Evolutionary conservation across 2,329 filamentous ascomycete species (phyloP), one percentile per base, ranked within the genome.

Genomic region (Cordyceps cateniannulata): DNA sequence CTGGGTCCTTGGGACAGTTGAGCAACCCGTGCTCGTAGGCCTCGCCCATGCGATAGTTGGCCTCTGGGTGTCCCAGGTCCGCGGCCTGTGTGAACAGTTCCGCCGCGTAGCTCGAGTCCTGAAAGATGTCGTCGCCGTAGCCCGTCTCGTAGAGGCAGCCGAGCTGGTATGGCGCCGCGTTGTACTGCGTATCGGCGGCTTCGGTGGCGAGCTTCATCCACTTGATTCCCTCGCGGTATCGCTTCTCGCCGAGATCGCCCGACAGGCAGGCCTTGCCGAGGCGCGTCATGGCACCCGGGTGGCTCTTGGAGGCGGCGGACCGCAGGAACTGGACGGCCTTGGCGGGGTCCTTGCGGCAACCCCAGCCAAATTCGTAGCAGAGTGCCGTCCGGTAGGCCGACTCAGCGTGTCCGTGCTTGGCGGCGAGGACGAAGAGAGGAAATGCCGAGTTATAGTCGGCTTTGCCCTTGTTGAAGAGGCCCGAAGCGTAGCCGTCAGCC

Each of bases 321-420:
- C 93, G 88, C 70, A 96, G 89, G 73, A 95, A 99, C 71, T 98
- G 93, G 1, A 96, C 90, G 48, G 95, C 93, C 75, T 97, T 97
- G 54, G 89, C 85, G 61, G 90, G 89, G 69, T 97, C 92, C 69
- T 91, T 91, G 61, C 91, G 87, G 69, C 89, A 96, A 45, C 95
- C 95, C 95, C 95, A 99, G 64, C 93, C 95, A 74, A 97, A 98
- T 74, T 99, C 95, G 76, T 98, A 98, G 77, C 93, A 97, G 60
- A 99, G 81, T 18, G 90, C 95, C 57, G 93, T 89, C 60, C 95
- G 89, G 75, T 97, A 99, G 40, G 88, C 93, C 61, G 95, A 95
- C 77, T 99, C 95, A 52, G 95, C 92, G 73, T 99, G 95, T 35
- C 95, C 95, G 75, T 97, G 95, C 77, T 98, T 99, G 69, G 91